A percentile compares a stretch with the other conserved stretches of the same genome.
phyloP scores from a whole-genome alignment of 768 basidiomycete genomes.

The Astraeus odoratus region DNA sequence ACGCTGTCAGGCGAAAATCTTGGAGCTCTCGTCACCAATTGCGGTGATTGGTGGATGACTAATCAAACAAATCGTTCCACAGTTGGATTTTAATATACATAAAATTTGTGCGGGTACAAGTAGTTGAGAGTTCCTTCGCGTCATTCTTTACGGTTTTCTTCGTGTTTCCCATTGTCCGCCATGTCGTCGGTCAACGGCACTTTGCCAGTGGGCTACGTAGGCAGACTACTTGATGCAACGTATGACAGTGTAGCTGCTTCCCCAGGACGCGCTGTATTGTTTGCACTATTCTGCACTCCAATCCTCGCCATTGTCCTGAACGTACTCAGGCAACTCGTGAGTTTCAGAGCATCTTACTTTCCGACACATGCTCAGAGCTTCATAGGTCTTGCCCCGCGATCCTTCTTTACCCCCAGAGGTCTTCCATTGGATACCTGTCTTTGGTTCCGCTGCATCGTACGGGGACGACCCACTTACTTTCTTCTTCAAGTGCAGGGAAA shows the following conservation, averaged over 20 bases:
- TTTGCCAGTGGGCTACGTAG: slow-evolving; percentile 21
- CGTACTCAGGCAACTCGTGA: slow-evolving; percentile 70
- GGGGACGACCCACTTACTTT: slow-evolving; percentile 92
- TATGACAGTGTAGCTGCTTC: slow-evolving; percentile 17
- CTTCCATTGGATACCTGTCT: slow-evolving; percentile 85
- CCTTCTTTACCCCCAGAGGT: slow-evolving; percentile 79
- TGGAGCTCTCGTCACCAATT: no score
- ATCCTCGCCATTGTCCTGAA: slow-evolving; percentile 65
- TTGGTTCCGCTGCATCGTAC: slow-evolving; percentile 86
- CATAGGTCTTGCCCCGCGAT: slow-evolving; percentile 60
- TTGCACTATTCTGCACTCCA: slow-evolving; percentile 56
- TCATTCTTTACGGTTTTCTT: not conserved
- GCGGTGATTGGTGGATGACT: no score
- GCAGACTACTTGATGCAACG: slow-evolving; percentile 10
- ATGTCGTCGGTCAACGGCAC: slow-evolving; percentile 24
- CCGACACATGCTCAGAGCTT: slow-evolving; percentile 1
- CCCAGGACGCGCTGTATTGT: slow-evolving; percentile 27
- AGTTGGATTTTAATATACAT: no score
- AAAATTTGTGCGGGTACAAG: no score
- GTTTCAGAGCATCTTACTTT: slow-evolving; percentile 13
- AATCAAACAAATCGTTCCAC: no score
- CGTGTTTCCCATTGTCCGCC: slow-evolving; percentile 3
- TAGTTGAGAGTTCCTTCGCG: no score
- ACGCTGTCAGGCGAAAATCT: no score
- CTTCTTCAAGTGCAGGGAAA: slow-evolving; percentile 70